Percentiles rank a stretch among this genome's conserved stretches.
Conservation (phyloP, 1,139 yeast genomes). For the Geotrichum restrictum region DNA sequence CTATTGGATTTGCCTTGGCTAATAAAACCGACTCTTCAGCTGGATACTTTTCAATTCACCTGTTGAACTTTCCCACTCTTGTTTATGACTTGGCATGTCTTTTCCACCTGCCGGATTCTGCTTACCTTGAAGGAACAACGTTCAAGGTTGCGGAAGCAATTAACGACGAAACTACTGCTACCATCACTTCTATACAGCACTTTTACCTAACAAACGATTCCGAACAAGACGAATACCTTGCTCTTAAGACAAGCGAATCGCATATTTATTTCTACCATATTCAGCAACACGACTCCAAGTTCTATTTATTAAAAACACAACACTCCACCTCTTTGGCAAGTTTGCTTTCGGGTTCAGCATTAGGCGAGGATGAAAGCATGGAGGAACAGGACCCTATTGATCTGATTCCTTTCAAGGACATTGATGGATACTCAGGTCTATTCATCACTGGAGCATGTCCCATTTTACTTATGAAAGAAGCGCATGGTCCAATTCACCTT, state of each 20-base stretch:
- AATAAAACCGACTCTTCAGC: background rate
- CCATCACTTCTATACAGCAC: conserved; percentile 9
- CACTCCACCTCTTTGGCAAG: conserved; percentile 34
- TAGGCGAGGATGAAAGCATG: conserved; percentile 62
- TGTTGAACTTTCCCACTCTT: background rate
- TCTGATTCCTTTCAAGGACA: conserved; percentile 18
- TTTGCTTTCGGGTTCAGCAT: conserved; percentile 1
- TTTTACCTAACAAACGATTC: conserved; percentile 14
- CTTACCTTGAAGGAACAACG: conserved; percentile 5
- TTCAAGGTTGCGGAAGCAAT: conserved; percentile 6
- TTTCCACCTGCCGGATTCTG: conserved; percentile 6
- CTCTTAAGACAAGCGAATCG: conserved; percentile 11
- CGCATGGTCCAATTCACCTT: conserved; percentile 61
- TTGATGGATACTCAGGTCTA: conserved; percentile 22
- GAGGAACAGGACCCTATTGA: conserved; percentile 43
- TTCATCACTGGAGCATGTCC: conserved; percentile 71
- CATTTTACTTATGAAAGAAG: conserved; percentile 60
- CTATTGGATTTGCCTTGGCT: conserved; percentile 8
- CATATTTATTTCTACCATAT: conserved; percentile 15
- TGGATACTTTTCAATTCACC: conserved; percentile 6
- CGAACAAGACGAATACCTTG: conserved; percentile 18
- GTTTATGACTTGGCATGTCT: conserved; percentile 13
- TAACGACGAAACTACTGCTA: background rate
- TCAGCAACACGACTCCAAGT: background rate
- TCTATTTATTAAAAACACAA: conserved; percentile 11